A percentile compares a stretch with the other conserved stretches of the same genome.
Evolutionary conservation across 306 rosid genomes (phyloP).

Genomic region (Alnus rubra): DNA sequence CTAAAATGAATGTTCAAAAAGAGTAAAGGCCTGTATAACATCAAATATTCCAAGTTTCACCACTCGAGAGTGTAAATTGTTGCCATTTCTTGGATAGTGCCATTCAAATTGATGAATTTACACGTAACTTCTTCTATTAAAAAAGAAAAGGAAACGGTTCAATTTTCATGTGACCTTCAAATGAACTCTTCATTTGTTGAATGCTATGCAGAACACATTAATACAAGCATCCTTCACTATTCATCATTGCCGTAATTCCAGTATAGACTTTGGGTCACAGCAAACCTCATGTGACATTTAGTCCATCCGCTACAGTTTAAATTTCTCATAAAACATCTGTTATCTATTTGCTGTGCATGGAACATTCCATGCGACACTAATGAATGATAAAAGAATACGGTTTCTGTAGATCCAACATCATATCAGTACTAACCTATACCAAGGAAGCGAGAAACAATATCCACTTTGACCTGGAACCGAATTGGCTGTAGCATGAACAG

Average conservation of each 20-base stretch:
- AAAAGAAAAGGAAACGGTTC: neutral
- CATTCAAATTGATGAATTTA: neutral
- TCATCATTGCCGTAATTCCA: neutral
- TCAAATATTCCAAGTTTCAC: neutral
- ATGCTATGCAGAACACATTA: neutral
- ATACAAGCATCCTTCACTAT: neutral
- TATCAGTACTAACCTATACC: constrained; percentile 57
- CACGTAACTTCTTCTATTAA: neutral
- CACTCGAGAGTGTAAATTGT: neutral
- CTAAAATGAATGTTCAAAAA: neutral
- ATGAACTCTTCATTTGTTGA: neutral
- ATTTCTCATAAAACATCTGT: neutral
- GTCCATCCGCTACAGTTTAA: neutral
- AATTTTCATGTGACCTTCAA: neutral
- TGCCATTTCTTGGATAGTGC: neutral
- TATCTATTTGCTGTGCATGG: neutral
- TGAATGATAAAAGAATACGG: constrained; percentile 1
- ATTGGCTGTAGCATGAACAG: constrained; percentile 23
- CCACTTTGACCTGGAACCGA: constrained; percentile 30
- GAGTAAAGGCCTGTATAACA: neutral
- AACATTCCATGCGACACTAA: neutral
- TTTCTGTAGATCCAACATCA: neutral
- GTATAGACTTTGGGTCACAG: neutral
- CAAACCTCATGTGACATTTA: neutral
- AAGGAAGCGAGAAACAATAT: constrained; percentile 57